Percentiles rank a stretch among this genome's conserved stretches.
phyloP scores from a whole-genome alignment of 495 filamentous ascomycete species.

The Talaromyces ruber region DNA sequence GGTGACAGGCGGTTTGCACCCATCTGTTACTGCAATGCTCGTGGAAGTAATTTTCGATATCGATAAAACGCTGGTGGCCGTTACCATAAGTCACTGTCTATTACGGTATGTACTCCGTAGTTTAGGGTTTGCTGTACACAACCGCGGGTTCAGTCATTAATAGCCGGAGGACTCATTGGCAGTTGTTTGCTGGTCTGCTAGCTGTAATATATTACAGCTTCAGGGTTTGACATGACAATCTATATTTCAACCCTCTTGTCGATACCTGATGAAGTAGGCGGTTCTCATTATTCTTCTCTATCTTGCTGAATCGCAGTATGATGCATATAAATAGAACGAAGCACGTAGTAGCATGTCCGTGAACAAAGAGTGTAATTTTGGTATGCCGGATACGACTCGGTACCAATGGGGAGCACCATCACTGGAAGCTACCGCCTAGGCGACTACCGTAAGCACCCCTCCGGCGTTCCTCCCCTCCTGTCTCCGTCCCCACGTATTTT shows the following conservation, averaged over 20 bases:
- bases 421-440: neutral
- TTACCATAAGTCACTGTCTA: neutral
- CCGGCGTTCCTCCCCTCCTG: neutral
- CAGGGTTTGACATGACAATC: neutral
- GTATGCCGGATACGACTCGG: neutral
- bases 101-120: neutral
- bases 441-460: neutral
- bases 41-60: neutral
- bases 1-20: neutral
- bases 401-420: no score
- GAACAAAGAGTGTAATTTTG: neutral
- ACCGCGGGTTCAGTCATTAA: neutral
- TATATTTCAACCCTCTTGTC: neutral
- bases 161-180: neutral
- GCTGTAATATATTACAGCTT: neutral
- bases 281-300: neutral
- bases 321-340: neutral
- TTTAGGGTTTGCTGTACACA: neutral
- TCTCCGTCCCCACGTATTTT: constrained; percentile 16
- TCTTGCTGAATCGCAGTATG: neutral
- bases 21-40: neutral
- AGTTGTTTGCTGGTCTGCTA: neutral
- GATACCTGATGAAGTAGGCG: neutral
- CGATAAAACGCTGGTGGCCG: neutral
- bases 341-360: neutral